Conservation (phyloP, 306 rosid genomes). For the Acacia crassicarpa region DNA sequence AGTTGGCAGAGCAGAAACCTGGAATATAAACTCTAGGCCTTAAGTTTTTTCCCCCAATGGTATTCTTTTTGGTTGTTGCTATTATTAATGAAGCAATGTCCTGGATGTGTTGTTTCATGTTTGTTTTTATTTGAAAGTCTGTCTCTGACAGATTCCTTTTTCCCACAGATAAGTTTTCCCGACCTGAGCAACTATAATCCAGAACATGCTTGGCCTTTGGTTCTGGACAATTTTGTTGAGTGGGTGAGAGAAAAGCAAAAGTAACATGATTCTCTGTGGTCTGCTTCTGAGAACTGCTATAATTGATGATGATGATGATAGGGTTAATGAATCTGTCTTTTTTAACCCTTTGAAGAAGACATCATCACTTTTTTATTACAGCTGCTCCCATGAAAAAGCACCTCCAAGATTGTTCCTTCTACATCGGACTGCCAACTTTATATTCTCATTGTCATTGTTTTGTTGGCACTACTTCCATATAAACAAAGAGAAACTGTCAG, state of each 20-base stretch:
- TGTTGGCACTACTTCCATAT: constrained; percentile 50
- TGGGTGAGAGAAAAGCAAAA: constrained; percentile 72
- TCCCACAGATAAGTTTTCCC: constrained; percentile 79
- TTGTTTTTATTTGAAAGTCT: background rate
- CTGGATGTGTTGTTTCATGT: background rate
- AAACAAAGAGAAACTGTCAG: constrained; percentile 20
- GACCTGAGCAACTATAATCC: constrained; percentile 69
- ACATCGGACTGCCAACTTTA: constrained; percentile 21
- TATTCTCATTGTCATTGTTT: constrained; percentile 22
- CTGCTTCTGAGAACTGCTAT: constrained; percentile 29
- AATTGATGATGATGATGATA: constrained; percentile 20
- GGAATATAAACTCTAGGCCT: background rate
- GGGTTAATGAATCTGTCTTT: constrained; percentile 23
- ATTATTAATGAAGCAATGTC: background rate
- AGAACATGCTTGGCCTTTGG: constrained; percentile 95
- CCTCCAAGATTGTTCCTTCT: constrained; percentile 9
- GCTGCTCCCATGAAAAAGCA: background rate
- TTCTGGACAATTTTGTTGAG: constrained; percentile 91
- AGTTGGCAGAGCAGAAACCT: no score
- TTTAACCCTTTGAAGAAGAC: constrained; percentile 3
- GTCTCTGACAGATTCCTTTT: background rate
- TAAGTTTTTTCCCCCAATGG: background rate
- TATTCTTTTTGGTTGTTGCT: background rate
- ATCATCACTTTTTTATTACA: constrained; percentile 13
- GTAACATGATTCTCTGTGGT: constrained; percentile 45